phyloP scores from a whole-genome alignment of 2,329 filamentous ascomycete genomes.

The Cordyceps cicadae region DNA sequence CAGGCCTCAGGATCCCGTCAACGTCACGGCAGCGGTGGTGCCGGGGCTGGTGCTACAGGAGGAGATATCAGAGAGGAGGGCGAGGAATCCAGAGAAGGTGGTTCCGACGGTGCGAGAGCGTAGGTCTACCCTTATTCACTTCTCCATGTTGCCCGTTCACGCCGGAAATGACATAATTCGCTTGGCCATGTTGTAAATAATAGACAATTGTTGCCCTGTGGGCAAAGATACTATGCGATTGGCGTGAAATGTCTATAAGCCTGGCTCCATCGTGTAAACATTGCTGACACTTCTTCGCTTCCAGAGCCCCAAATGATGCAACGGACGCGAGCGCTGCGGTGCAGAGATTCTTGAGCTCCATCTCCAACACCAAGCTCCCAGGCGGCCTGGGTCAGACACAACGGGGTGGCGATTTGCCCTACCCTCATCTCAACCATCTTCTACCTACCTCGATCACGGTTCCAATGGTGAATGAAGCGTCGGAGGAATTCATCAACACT shows the following conservation, averaged over 20 bases:
- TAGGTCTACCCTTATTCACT: slow-evolving; percentile 58
- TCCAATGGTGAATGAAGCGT: slow-evolving; percentile 59
- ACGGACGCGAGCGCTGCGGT: slow-evolving; percentile 70
- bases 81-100: slow-evolving; percentile 78
- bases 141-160: slow-evolving; percentile 16
- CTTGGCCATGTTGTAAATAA: slow-evolving; percentile 11
- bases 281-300: slow-evolving; percentile 35
- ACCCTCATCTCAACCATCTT: slow-evolving; percentile 79
- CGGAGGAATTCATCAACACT: slow-evolving; percentile 60
- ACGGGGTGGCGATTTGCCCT: slow-evolving; percentile 46
- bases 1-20: slow-evolving; percentile 47
- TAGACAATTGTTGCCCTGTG: slow-evolving; percentile 3
- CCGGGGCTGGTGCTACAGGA: slow-evolving; percentile 78
- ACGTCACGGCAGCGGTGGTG: slow-evolving; percentile 63
- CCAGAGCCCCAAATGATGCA: slow-evolving; percentile 50
- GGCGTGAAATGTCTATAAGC: slow-evolving; percentile 4
- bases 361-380: slow-evolving; percentile 48
- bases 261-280: background rate
- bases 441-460: slow-evolving; percentile 71
- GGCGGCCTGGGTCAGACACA: slow-evolving; percentile 29
- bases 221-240: slow-evolving; percentile 8
- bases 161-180: slow-evolving; percentile 6
- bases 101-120: slow-evolving; percentile 96
- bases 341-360: slow-evolving; percentile 79
- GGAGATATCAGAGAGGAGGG: slow-evolving; percentile 90